Base-by-base conservation (phyloP, 129 eudicot genomes). In the Lonicera japonica region DNA sequence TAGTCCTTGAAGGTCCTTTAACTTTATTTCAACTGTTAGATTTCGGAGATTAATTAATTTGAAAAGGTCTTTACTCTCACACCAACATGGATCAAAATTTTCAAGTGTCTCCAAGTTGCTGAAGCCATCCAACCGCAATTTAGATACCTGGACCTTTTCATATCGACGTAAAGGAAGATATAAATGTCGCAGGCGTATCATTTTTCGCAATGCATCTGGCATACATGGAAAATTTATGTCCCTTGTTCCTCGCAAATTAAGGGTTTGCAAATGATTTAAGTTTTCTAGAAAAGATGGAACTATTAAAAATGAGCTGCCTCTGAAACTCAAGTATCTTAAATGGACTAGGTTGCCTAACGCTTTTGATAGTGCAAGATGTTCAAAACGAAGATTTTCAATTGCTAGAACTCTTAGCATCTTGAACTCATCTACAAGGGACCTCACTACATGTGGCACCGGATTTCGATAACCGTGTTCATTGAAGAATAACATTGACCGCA, bases 121-220 rank as follows among this genome's bases (percentile, higher is more conserved):
- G 29, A 68, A 25, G 13, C 60, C 70, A 34, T 75, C 70, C 45
- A 68, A 56, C 41, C 39, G 34, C 25, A 61, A 15, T 52, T 21
- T 29, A 4, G 13, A 43, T 2, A 5, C 12, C 19, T 10, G 4
- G 0, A 3, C 19, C 15, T 19, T 10, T 8, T 13, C 20, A 9
- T n/a, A 1, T 4, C 23, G n/a, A n/a, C n/a, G 11, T 9, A 0
- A 8, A 12, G 80, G 66, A 22, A 62, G 61, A 36, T 53, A 23
- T 53, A 74, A 25, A 45, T 67, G 80, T 11, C 14, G 58, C 19
- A 75, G 18, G 5, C 67, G 21, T 17, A 8, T 13, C 67, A 75
- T 45, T 5, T 57, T 70, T 57, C 54, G 0, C 9, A 76, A 18
- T 3, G 39, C 53, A 65, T 69, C 58, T n/a, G 63, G 24, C 5